Evolutionary conservation across 805 yeast genomes (phyloP), one percentile per base, ranked within the genome.

Genomic region (Sungouiozyma intestinalis): DNA sequence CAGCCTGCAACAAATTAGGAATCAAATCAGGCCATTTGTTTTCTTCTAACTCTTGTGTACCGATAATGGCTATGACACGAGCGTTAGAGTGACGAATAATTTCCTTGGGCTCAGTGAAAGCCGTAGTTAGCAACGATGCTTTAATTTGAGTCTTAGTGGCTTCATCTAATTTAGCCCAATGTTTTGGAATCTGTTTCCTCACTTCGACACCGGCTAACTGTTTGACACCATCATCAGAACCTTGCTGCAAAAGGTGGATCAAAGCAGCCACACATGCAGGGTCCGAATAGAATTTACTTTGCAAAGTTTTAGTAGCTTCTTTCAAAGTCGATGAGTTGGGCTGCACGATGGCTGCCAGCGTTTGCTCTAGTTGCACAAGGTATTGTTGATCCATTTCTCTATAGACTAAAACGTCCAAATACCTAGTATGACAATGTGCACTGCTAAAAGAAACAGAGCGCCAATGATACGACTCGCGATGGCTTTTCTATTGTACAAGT

Each of bases 121-220:
- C 78, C 49, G 78, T 71, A 52, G 74, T 71, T 52, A 90, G 72
- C 47, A 90, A 64, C 21, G 90, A 71, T 31, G 69, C 69, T 59
- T 85, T 79, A 59, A 92, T 79, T 44, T 72, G 72, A 35, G 70
- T 67, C 64, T 79, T 78, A 42, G 74, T 58, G 6, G 68, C 47
- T 17, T 62, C 76, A 50, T 67, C 71, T 17, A 63, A 32, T 11
- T 50, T 21, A 18, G 54, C 62, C 97, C 97, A 92, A 57, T 77
- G 79, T 49, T 72, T 69, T 41, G 71, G 58, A 33, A 88, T 77
- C 57, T 83, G 74, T 64, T 92, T 92, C 66, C 95, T 79, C 34
- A 88, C 86, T 68, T 92, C 98, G 48, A 92, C 95, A 47, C 96
- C 94, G n/a, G 97, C 94, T 47, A 92, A 72, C 64, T 87, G 95